These are phyloP conservation scores for Ustilago shanxiensis DNA, from an alignment of 1,284 basidiomycete species.

Conservation along the genomic window DNA sequence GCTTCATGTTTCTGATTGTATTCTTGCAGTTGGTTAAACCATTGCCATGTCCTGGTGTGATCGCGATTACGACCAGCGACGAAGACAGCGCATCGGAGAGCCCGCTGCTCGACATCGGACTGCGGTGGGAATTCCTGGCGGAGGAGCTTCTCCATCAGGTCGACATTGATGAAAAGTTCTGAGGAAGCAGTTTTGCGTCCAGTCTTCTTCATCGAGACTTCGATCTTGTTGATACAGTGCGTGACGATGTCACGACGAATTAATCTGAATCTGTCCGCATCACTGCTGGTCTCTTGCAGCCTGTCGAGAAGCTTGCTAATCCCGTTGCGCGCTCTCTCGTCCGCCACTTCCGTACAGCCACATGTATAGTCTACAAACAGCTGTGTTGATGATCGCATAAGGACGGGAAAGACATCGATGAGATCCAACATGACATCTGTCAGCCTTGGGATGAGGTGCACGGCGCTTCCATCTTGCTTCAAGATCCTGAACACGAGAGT, in stretches of 20 bases:
- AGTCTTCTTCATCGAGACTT: conserved; percentile 10
- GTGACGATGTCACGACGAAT: conserved; percentile 6
- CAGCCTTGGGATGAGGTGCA: conserved; percentile 28
- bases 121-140: neutral
- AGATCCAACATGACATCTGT: conserved; percentile 18
- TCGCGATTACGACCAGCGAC: conserved; percentile 25
- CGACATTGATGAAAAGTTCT: conserved; percentile 13
- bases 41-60: conserved; percentile 11
- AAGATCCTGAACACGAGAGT: conserved; percentile 9
- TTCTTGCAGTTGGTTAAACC: conserved; percentile 21
- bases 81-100: conserved; percentile 22
- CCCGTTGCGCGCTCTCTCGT: conserved; percentile 30
- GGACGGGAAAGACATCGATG: conserved; percentile 11
- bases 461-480: neutral
- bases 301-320: conserved; percentile 18
- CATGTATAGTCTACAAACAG: conserved; percentile 12
- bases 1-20: conserved; percentile 1
- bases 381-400: neutral
- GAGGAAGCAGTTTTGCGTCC: conserved; percentile 17
- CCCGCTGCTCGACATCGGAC: conserved; percentile 10
- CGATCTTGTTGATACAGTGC: conserved; percentile 20
- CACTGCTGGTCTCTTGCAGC: conserved; percentile 1
- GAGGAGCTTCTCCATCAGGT: conserved; percentile 28
- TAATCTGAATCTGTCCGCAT: neutral
- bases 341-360: conserved; percentile 13